phyloP scores from a whole-genome alignment of 441 rosid species.

The Manihot esculenta region DNA sequence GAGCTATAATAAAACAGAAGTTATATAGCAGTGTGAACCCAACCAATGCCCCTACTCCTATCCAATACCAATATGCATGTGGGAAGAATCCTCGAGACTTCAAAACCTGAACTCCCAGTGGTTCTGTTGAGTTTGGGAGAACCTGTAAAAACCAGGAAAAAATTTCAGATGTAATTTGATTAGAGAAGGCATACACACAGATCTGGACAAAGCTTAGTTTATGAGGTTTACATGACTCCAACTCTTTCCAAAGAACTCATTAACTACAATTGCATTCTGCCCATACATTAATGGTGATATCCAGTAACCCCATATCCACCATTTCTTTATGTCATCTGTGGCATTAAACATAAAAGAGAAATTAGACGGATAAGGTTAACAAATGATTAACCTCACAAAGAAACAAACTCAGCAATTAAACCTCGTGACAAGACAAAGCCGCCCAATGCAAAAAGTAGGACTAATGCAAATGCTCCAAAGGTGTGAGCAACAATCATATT shows the following conservation, averaged over 20 bases:
- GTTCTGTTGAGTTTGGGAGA: constrained; percentile 32
- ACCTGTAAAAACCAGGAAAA: constrained; percentile 21
- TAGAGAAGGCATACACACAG: not conserved
- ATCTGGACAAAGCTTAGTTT: not conserved
- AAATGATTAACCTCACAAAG: no score
- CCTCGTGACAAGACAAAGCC: constrained; percentile 75
- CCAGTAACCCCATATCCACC: constrained; percentile 94
- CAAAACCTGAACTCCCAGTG: constrained; percentile 56
- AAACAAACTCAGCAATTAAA: constrained; percentile 2
- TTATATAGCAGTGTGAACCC: constrained; percentile 61
- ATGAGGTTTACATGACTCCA: constrained; percentile 57
- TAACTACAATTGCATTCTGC: constrained; percentile 65
- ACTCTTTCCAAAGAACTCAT: constrained; percentile 74
- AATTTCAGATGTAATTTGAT: constrained; percentile 4
- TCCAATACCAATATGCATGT: constrained; percentile 69
- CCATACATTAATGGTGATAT: constrained; percentile 79
- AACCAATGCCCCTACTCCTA: constrained; percentile 59
- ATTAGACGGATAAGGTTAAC: no score
- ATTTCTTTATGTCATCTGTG: constrained; percentile 53
- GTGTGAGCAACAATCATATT: constrained; percentile 73
- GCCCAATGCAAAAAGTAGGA: constrained; percentile 55
- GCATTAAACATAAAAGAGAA: constrained; percentile 10
- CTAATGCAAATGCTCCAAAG: constrained; percentile 64
- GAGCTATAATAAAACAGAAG: constrained; percentile 50
- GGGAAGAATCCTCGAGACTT: constrained; percentile 57